Evolutionary conservation across 495 filamentous ascomycete species (phyloP).

Genomic region (Lophium mytilinum): DNA sequence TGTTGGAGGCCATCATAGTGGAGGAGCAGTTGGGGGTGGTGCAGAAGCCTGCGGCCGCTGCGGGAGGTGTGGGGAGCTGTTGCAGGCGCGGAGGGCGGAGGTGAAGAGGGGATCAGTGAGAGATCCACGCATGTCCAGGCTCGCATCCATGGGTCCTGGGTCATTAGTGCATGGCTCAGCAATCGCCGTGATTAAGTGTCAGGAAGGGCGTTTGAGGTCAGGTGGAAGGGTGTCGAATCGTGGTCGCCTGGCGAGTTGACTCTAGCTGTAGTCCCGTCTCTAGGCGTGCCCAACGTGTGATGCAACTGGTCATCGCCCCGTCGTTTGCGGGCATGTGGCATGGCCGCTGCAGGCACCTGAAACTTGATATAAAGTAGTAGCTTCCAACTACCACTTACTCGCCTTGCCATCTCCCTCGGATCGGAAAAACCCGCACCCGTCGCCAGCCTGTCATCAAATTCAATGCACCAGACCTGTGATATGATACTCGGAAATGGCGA

Average conservation of each 20-base stretch:
- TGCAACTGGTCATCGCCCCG: too few relatives aligned
- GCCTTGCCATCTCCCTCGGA: too few relatives aligned
- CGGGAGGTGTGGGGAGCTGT: background rate
- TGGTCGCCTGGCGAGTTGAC: too few relatives aligned
- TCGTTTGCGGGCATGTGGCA: too few relatives aligned
- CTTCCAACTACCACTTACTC: too few relatives aligned
- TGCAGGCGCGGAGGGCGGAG: background rate
- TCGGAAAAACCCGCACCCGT: too few relatives aligned
- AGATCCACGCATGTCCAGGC: conserved; percentile 4
- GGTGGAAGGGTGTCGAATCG: background rate
- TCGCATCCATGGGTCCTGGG: conserved; percentile 9
- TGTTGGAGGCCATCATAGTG: conserved; percentile 64
- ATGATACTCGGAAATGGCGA: conserved; percentile 14
- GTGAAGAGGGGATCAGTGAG: conserved; percentile 3
- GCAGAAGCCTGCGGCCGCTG: conserved; percentile 8
- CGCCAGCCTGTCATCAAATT: background rate
- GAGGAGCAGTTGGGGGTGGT: background rate
- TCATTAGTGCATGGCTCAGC: conserved; percentile 13
- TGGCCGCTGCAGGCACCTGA: too few relatives aligned
- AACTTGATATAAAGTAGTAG: too few relatives aligned
- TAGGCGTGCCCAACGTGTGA: too few relatives aligned
- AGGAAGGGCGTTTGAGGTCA: conserved; percentile 11
- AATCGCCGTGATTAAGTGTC: background rate
- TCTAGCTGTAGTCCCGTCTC: too few relatives aligned
- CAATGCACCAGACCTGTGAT: background rate